Evolutionary conservation across 2,329 filamentous ascomycete genomes (phyloP).

Genomic region (Rhynchosporium graminicola): DNA sequence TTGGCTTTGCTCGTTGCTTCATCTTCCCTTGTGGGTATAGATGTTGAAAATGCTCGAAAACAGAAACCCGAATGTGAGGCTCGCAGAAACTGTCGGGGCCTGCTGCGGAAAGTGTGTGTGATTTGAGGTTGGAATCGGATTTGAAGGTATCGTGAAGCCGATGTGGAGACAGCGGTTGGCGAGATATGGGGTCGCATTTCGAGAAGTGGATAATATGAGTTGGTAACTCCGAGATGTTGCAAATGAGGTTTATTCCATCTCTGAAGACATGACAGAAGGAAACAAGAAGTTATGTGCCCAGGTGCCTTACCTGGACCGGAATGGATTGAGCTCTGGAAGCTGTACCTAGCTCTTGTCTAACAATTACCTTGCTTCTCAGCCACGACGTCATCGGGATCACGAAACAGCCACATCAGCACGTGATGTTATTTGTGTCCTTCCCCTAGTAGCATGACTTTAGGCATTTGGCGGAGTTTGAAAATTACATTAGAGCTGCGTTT

Average conservation of each 20-base stretch:
- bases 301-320: too few relatives aligned
- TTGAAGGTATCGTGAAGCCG: constrained; percentile 7
- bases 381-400: constrained; percentile 1
- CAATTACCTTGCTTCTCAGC: background rate
- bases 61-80: background rate
- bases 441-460: too few relatives aligned
- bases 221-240: background rate
- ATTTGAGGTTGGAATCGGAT: constrained; percentile 15
- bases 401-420: background rate
- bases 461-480: too few relatives aligned
- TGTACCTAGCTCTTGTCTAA: background rate
- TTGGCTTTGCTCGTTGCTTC: constrained; percentile 25
- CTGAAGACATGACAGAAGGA: background rate
- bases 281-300: background rate
- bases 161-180: constrained; percentile 12
- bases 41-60: background rate
- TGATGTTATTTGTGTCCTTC: background rate
- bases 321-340: background rate
- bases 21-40: background rate
- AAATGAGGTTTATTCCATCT: background rate
- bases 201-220: background rate
- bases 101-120: constrained; percentile 25
- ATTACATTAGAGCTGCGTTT: background rate
- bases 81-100: constrained; percentile 11
- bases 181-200: background rate